A percentile compares a stretch with the other conserved stretches of the same genome.
Evolutionary conservation across 108 stramenopile genomes (phyloP).

Genomic region (Cyclotella sp.): DNA sequence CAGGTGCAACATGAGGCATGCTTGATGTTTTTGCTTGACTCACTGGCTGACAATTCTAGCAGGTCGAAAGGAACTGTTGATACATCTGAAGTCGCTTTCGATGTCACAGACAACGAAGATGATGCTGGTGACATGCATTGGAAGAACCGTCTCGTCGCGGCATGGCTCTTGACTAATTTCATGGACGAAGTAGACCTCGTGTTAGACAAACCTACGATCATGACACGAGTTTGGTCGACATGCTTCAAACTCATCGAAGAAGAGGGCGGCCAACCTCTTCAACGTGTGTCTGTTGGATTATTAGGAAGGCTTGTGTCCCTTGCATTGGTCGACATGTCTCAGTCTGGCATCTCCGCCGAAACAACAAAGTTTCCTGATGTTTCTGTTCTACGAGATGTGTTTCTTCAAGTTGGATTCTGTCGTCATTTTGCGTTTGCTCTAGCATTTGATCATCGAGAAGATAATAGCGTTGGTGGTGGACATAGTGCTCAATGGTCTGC

Average conservation of each 20-base stretch:
- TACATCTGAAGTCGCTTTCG: not conserved
- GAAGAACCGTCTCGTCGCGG: conserved; percentile 81
- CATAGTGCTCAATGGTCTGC: conserved; percentile 86
- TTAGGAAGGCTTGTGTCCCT: conserved; percentile 72
- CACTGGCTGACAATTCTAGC: conserved; percentile 35
- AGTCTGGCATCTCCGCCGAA: not conserved
- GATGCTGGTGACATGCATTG: conserved; percentile 73
- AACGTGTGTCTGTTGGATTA: conserved; percentile 82
- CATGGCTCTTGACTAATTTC: conserved; percentile 77
- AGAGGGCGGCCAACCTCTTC: conserved; percentile 86
- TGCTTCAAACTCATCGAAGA: conserved; percentile 75
- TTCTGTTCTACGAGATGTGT: conserved; percentile 42
- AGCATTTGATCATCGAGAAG: conserved; percentile 86
- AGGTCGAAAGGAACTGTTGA: conserved; percentile 40
- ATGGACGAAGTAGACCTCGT: conserved; percentile 71
- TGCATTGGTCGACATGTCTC: conserved; percentile 49
- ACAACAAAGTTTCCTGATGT: conserved; percentile 31
- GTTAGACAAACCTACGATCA: conserved; percentile 32
- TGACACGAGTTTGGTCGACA: conserved; percentile 58
- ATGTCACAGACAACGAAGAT: conserved; percentile 29
- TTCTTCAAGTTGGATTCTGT: conserved; percentile 64
- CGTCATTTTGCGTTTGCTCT: conserved; percentile 73
- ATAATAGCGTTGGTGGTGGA: conserved; percentile 84
- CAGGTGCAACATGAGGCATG: conserved; percentile 57
- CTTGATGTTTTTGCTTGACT: conserved; percentile 64